A percentile compares a stretch with the other conserved stretches of the same genome.
Evolutionary conservation across 2,329 filamentous ascomycete genomes (phyloP).

Genomic region (Xylariaceae sp.): DNA sequence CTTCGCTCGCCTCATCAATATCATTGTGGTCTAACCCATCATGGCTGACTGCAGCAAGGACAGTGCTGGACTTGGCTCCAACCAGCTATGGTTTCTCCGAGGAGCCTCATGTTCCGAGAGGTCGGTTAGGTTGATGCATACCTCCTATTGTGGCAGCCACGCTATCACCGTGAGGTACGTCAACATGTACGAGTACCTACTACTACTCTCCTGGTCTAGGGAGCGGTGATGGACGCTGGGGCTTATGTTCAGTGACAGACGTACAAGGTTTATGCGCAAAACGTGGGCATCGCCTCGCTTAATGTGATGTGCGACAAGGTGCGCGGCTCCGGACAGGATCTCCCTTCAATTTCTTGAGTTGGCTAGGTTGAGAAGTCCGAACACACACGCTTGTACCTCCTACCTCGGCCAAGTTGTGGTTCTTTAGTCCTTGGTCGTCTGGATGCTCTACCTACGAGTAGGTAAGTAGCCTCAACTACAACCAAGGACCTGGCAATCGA

Average conservation of each 20-base stretch:
- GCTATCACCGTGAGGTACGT: background rate
- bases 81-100: conserved; percentile 43
- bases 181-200: conserved; percentile 51
- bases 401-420: no score
- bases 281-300: conserved; percentile 37
- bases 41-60: conserved; percentile 21
- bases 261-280: background rate
- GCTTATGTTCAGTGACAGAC: conserved; percentile 32
- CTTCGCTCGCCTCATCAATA: conserved; percentile 35
- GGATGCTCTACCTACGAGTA: no score
- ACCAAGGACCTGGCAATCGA: no score
- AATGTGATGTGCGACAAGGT: conserved; percentile 37
- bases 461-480: no score
- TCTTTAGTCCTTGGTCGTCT: no score
- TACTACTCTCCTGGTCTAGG: conserved; percentile 48
- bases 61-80: conserved; percentile 27
- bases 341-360: conserved; percentile 28
- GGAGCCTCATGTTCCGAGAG: conserved; percentile 53
- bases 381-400: no score
- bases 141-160: conserved; percentile 40
- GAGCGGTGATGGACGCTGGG: conserved; percentile 56
- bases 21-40: conserved; percentile 11
- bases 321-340: conserved; percentile 47
- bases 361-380: no score
- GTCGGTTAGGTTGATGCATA: conserved; percentile 61